Percentiles rank a stretch among this genome's conserved stretches.
These are phyloP conservation scores for Aspergillus sp. DNA, from an alignment of 2,329 filamentous ascomycete species.

Conservation along the genomic window DNA sequence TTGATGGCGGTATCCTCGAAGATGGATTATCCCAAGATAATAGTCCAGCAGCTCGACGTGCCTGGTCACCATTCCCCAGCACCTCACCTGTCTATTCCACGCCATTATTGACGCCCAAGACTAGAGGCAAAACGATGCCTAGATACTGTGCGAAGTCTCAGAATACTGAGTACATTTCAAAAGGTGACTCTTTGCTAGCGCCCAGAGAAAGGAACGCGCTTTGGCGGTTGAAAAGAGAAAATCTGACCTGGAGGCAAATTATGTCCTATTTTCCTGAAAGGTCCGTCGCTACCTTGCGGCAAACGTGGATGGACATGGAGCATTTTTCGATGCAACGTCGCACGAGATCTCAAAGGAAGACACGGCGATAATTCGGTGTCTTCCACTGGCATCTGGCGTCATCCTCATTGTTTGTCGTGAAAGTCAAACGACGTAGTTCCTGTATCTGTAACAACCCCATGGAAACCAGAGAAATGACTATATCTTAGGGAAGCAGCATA, in stretches of 20 bases:
- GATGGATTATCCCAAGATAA: not conserved
- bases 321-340: conserved; percentile 1
- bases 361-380: not conserved
- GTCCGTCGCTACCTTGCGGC: conserved; percentile 4
- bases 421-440: not conserved
- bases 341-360: not conserved
- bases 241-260: conserved; percentile 9
- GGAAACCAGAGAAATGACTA: not conserved
- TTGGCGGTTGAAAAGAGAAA: conserved; percentile 7
- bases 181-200: conserved; percentile 2
- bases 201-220: conserved; percentile 5
- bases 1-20: not conserved
- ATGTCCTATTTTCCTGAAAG: conserved; percentile 8
- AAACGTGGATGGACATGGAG: conserved; percentile 6
- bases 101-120: conserved; percentile 3
- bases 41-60: conserved; percentile 2
- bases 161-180: conserved; percentile 7
- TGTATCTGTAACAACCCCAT: not conserved
- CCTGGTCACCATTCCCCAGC: conserved; percentile 3
- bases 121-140: conserved; percentile 7
- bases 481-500: not conserved
- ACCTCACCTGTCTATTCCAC: conserved; percentile 1
- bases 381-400: conserved; percentile 3
- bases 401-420: not conserved
- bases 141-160: conserved; percentile 6